Percentiles rank a stretch among this genome's conserved stretches.
Conservation (phyloP, 1,284 basidiomycete genomes). For the Heterobasidion parviporum region DNA sequence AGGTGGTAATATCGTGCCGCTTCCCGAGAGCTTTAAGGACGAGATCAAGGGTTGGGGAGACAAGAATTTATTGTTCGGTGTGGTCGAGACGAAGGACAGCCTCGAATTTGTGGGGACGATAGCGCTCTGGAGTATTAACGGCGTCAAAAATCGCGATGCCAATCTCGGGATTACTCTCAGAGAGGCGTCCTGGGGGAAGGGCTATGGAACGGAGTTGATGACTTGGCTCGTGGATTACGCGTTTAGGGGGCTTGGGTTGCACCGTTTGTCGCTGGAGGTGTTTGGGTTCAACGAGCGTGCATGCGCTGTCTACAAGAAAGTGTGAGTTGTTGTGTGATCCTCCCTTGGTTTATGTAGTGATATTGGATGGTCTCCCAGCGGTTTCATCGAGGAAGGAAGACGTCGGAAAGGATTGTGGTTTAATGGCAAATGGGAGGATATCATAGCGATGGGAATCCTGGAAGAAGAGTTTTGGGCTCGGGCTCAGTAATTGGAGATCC, state of each 20-base stretch:
- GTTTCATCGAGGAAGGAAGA: slow-evolving; percentile 14
- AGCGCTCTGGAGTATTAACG: neutral
- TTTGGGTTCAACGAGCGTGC: slow-evolving; percentile 22
- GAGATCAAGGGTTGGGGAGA: neutral
- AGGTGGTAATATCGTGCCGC: neutral
- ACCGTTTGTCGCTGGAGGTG: slow-evolving; percentile 21
- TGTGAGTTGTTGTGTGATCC: slow-evolving; percentile 16
- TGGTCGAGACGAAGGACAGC: slow-evolving; percentile 10
- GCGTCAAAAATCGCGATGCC: slow-evolving; percentile 17
- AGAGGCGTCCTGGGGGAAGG: slow-evolving; percentile 20
- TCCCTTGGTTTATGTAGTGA: too few relatives aligned
- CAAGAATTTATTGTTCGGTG: slow-evolving; percentile 2
- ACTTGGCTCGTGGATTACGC: slow-evolving; percentile 23
- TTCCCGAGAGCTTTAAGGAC: neutral
- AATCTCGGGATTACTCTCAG: slow-evolving; percentile 19
- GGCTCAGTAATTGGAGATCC: too few relatives aligned
- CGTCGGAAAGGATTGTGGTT: slow-evolving; percentile 7
- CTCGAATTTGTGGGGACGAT: slow-evolving; percentile 7
- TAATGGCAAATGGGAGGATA: slow-evolving; percentile 20
- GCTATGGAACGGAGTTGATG: slow-evolving; percentile 24
- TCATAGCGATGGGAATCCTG: slow-evolving; percentile 18
- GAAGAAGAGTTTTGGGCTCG: slow-evolving; percentile 15
- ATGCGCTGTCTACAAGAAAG: slow-evolving; percentile 18
- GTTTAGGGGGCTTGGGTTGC: slow-evolving; percentile 21
- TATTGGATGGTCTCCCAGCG: slow-evolving; percentile 5